Evolutionary conservation across 2,329 filamentous ascomycete genomes (phyloP).

Genomic region (Sclerotinia subarctica): DNA sequence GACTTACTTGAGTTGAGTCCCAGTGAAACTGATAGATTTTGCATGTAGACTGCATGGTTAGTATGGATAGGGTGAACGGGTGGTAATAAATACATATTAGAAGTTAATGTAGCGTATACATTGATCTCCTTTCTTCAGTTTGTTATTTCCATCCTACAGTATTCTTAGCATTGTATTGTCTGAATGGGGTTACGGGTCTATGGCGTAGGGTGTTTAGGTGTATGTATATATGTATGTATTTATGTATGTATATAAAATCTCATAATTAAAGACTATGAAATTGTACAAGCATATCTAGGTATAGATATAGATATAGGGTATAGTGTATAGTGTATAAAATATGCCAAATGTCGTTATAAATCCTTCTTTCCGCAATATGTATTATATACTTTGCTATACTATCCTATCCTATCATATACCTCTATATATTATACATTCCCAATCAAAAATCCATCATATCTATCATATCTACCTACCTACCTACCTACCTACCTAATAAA

Average conservation of each 20-base stretch:
- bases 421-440: too few species aligned
- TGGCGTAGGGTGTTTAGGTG: neutral
- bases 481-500: too few species aligned
- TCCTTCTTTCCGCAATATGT: too few species aligned
- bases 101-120: neutral
- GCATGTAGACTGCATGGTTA: slow-evolving; percentile 6
- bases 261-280: neutral
- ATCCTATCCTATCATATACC: too few species aligned
- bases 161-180: neutral
- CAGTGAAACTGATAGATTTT: neutral
- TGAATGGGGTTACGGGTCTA: neutral
- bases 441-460: too few species aligned
- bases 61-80: neutral
- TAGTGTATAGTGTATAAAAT: too few species aligned
- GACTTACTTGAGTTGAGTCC: neutral
- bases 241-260: too few species aligned
- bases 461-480: too few species aligned
- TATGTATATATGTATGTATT: neutral
- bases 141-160: neutral
- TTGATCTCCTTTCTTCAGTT: neutral
- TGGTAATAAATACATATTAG: slow-evolving; percentile 17
- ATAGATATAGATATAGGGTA: too few species aligned
- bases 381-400: too few species aligned
- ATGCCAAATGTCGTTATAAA: too few species aligned
- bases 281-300: too few species aligned